Percentiles rank a stretch among this genome's conserved stretches.
phyloP scores from a whole-genome alignment of 768 basidiomycete genomes.

The Tricholoma sp. region DNA sequence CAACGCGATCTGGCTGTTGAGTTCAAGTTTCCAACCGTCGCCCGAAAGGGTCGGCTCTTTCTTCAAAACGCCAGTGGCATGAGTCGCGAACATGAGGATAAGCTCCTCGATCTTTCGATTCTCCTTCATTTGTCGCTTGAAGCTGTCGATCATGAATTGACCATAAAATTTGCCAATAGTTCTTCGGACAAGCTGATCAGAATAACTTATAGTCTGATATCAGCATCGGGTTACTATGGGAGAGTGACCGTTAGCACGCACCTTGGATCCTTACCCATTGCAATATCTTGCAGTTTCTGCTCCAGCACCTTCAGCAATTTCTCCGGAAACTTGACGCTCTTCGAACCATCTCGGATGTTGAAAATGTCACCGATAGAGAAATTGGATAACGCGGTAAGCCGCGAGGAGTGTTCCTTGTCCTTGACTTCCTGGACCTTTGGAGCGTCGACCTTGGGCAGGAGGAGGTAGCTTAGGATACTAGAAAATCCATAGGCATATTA shows the following conservation, averaged over 20 bases:
- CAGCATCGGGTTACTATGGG: background rate
- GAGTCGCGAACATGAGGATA: slow-evolving; percentile 92
- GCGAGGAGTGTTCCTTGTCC: slow-evolving; percentile 62
- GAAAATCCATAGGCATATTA: slow-evolving; percentile 2
- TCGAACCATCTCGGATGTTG: slow-evolving; percentile 71
- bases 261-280: slow-evolving; percentile 89
- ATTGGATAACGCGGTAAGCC: slow-evolving; percentile 64
- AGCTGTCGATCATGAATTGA: slow-evolving; percentile 79
- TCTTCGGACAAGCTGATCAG: slow-evolving; percentile 83
- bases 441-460: slow-evolving; percentile 51
- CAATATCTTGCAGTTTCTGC: slow-evolving; percentile 84
- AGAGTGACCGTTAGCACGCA: slow-evolving; percentile 36
- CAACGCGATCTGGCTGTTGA: slow-evolving; percentile 86
- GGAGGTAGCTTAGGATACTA: slow-evolving; percentile 71
- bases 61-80: slow-evolving; percentile 81
- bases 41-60: slow-evolving; percentile 82
- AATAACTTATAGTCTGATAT: slow-evolving; percentile 52
- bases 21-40: slow-evolving; percentile 89
- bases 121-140: slow-evolving; percentile 90
- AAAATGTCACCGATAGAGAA: slow-evolving; percentile 75
- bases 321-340: slow-evolving; percentile 91
- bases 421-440: slow-evolving; percentile 33
- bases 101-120: slow-evolving; percentile 97
- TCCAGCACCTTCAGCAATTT: slow-evolving; percentile 90
- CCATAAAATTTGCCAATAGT: slow-evolving; percentile 93